Percentiles rank a stretch among this genome's conserved stretches.
Evolutionary conservation across 257 asterid genomes (phyloP).

Genomic region (Anisodus tanguticus): DNA sequence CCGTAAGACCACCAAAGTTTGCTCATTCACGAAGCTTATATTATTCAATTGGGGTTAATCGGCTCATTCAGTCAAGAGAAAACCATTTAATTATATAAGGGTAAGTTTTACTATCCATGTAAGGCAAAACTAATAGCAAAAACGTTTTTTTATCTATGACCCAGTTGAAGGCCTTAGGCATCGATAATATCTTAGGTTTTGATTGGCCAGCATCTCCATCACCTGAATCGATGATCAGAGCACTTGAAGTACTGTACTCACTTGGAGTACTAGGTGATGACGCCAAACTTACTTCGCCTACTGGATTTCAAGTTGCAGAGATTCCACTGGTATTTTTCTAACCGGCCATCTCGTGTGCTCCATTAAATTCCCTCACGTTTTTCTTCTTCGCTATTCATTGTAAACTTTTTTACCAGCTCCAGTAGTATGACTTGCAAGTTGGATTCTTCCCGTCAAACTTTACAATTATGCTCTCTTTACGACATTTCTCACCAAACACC

Average conservation of each 20-base stretch:
- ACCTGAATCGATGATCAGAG: constrained; percentile 93
- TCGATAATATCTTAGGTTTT: constrained; percentile 92
- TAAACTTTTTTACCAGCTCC: constrained; percentile 1
- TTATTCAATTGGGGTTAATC: not conserved
- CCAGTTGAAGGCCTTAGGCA: constrained; percentile 90
- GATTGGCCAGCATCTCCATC: constrained; percentile 98
- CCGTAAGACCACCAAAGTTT: not conserved
- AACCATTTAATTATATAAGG: not conserved
- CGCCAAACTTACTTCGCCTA: constrained; percentile 89
- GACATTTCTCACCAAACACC: constrained; percentile 22
- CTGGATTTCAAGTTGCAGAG: constrained; percentile 96
- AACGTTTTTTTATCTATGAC: constrained; percentile 30
- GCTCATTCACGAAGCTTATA: not conserved
- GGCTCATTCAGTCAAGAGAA: constrained; percentile 10
- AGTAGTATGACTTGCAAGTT: not conserved
- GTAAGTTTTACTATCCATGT: not conserved
- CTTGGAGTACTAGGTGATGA: constrained; percentile 90
- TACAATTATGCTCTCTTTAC: not conserved
- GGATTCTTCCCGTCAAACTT: not conserved
- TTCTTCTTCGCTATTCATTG: not conserved
- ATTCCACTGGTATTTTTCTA: constrained; percentile 73
- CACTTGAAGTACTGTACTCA: constrained; percentile 91
- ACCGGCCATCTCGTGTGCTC: not conserved
- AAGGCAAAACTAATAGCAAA: not conserved
- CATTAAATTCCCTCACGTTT: not conserved